Evolutionary conservation across 139 green algal genomes (phyloP).

Genomic region (Chlamydomonas sp.): DNA sequence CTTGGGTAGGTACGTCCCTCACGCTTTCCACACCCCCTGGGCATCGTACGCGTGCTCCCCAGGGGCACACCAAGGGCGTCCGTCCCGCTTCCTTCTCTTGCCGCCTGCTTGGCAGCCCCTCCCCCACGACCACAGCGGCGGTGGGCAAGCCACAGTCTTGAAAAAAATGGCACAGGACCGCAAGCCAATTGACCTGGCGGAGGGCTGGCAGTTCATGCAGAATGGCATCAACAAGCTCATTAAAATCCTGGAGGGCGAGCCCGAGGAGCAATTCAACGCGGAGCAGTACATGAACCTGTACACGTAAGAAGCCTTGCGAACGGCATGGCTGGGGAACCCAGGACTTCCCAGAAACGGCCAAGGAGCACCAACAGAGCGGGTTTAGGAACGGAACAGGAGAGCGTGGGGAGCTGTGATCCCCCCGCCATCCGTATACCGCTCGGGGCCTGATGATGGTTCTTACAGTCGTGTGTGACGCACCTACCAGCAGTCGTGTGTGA

Average conservation of each 20-base stretch:
- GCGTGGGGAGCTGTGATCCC: too few relatives aligned
- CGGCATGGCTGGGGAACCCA: too few relatives aligned
- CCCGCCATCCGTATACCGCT: too few relatives aligned
- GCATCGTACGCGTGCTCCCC: too few relatives aligned
- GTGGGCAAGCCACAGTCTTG: neutral
- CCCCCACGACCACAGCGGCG: neutral
- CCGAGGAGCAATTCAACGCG: constrained; percentile 77
- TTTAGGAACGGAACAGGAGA: too few relatives aligned
- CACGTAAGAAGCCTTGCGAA: constrained; percentile 87
- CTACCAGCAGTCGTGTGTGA: too few relatives aligned
- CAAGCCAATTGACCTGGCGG: constrained; percentile 74
- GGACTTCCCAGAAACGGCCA: too few relatives aligned
- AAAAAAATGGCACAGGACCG: neutral
- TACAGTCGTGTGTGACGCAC: too few relatives aligned
- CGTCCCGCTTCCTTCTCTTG: neutral
- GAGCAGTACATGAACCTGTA: constrained; percentile 97
- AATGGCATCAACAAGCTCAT: constrained; percentile 93
- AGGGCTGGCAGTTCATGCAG: constrained; percentile 75
- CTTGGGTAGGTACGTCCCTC: too few relatives aligned
- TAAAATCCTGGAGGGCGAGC: constrained; percentile 75
- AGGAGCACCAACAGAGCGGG: too few relatives aligned
- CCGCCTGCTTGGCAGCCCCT: neutral
- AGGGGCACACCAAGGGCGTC: neutral
- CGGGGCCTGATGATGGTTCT: too few relatives aligned
- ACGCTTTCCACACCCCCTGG: too few relatives aligned